A percentile compares a stretch with the other conserved stretches of the same genome.
These are phyloP conservation scores for Agrocybe praecox DNA, from an alignment of 768 basidiomycete genomes.

Conservation along the genomic window DNA sequence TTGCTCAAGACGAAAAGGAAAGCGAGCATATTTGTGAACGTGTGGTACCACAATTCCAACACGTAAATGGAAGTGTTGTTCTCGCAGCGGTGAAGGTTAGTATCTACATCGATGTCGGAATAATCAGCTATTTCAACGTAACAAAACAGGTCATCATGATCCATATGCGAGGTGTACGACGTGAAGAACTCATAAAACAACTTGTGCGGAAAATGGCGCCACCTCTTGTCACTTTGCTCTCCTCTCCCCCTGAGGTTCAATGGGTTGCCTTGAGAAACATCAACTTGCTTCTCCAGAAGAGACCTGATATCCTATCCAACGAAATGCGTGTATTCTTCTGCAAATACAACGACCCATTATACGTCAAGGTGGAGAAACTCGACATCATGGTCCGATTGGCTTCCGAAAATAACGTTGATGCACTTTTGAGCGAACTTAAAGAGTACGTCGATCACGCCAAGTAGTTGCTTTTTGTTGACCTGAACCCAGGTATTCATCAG, in stretches of 20 bases:
- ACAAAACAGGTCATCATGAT: conserved; percentile 88
- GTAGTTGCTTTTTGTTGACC: not conserved
- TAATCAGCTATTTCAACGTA: not conserved
- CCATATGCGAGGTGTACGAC: conserved; percentile 80
- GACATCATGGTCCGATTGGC: conserved; percentile 98
- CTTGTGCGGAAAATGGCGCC: conserved; percentile 97
- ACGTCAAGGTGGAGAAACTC: conserved; percentile 97
- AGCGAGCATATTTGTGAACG: conserved; percentile 99
- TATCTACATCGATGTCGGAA: conserved; percentile 1
- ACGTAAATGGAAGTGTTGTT: conserved; percentile 94
- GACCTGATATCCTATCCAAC: conserved; percentile 85
- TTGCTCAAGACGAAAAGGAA: conserved; percentile 86
- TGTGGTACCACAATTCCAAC: conserved; percentile 98
- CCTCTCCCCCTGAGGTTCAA: conserved; percentile 96
- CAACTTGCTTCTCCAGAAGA: conserved; percentile 94
- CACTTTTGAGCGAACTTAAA: conserved; percentile 91
- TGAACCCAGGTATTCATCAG: conserved; percentile 80
- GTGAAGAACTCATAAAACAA: conserved; percentile 84
- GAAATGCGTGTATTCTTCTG: conserved; percentile 99
- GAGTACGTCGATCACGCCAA: conserved; percentile 61
- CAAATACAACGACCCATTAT: conserved; percentile 99
- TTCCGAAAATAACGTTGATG: conserved; percentile 90
- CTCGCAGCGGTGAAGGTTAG: conserved; percentile 92
- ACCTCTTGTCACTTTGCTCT: conserved; percentile 91
- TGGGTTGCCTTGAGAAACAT: conserved; percentile 98